phyloP scores from a whole-genome alignment of 108 stramenopile genomes.

The Cyclostephanos tholiformis region DNA sequence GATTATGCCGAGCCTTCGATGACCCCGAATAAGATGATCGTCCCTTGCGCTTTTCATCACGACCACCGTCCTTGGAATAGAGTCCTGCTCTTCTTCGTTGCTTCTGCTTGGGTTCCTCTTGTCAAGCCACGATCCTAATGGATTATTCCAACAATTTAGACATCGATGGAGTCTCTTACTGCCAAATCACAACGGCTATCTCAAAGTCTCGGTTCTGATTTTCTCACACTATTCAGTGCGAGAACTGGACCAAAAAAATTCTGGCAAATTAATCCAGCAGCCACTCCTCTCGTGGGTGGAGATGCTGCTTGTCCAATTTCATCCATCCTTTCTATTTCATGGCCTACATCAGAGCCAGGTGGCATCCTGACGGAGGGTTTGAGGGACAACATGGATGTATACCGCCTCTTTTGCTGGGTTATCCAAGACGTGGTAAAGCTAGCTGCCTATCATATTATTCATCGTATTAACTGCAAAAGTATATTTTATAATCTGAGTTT shows the following conservation, averaged over 20 bases:
- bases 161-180: slow-evolving; percentile 48
- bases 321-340: slow-evolving; percentile 48
- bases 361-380: slow-evolving; percentile 51
- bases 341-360: slow-evolving; percentile 41
- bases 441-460: not conserved
- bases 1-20: slow-evolving; percentile 59
- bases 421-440: slow-evolving; percentile 46
- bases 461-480: too few relatives aligned
- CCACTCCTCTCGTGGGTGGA: slow-evolving; percentile 37
- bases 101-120: slow-evolving; percentile 47
- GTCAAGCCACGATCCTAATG: slow-evolving; percentile 41
- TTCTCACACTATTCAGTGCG: slow-evolving; percentile 59
- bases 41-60: slow-evolving; percentile 50
- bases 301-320: slow-evolving; percentile 41
- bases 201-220: slow-evolving; percentile 65
- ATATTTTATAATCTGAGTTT: too few relatives aligned
- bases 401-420: slow-evolving; percentile 49
- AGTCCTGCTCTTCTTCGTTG: slow-evolving; percentile 53
- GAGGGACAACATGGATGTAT: slow-evolving; percentile 45
- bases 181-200: slow-evolving; percentile 60
- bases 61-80: slow-evolving; percentile 51
- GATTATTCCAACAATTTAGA: slow-evolving; percentile 52
- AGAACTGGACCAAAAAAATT: slow-evolving; percentile 44
- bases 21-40: slow-evolving; percentile 60
- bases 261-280: slow-evolving; percentile 47